Base-by-base conservation (phyloP, 2,329 filamentous ascomycete species). In the Ceratocystis cacaofunesta region DNA sequence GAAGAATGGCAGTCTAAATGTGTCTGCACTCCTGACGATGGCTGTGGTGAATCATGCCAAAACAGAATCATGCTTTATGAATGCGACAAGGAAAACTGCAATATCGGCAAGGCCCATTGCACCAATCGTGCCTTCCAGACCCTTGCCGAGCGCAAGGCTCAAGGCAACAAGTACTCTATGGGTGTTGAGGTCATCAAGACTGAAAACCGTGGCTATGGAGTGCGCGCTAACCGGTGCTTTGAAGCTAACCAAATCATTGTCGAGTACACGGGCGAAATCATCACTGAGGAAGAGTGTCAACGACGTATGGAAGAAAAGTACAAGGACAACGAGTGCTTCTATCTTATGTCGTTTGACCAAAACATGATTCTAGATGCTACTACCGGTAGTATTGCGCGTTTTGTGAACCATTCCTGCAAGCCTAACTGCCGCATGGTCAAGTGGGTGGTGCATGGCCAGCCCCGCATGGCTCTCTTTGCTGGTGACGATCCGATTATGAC, bases 351-450 rank as follows among this genome's bases (percentile, higher is more conserved):
- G 65, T 96, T 97, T 73, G 92, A 97, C 73, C 91, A 96, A 75
- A 94, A 95, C 75, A 94, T 97, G 85, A 95, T 97, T 71, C 95
- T 99, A 69, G 94, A 99, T 77, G 94, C 92, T 43, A 96, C 92
- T 32, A 90, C 90, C 65, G 94, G 94, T 71, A 95, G 90, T 69
- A 95, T 97, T 75, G 92, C 94, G 71, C 88, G 94, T 65, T 99
- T 99, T 74, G 92, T 99, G 74, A 99, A 99, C 73, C 94, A 99
- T 75, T 96, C 91, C 19, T 99, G 94, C 76, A 87, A 89, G 66
- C 94, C 94, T 2, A 99, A 99, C 73, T 97, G 92, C 76, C 85
- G 88, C 68, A 97, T 99, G 92, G 90, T 95, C 72, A 97, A 96
- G 75, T 96, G 91, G 90, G 92, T 92, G 68, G 94, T 99, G 65